phyloP scores from a whole-genome alignment of 148 eudicot genomes.

The Camellia lanceoleosa region DNA sequence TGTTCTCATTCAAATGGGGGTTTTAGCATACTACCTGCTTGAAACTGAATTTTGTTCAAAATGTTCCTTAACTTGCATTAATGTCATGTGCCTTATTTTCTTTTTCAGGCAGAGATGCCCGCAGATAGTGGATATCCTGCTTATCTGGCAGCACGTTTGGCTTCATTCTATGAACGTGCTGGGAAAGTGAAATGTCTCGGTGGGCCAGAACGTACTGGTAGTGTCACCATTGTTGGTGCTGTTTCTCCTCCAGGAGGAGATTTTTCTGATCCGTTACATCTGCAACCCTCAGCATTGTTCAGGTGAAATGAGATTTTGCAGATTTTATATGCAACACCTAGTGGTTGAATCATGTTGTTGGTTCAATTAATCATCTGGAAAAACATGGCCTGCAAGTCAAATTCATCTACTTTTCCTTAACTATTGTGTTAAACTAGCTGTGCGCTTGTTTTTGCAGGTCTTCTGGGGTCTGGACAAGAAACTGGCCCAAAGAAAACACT shows the following conservation, averaged over 20 bases:
- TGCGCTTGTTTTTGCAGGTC: slow-evolving; percentile 49
- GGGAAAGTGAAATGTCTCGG: slow-evolving; percentile 99
- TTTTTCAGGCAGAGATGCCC: slow-evolving; percentile 94
- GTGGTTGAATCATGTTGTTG: background rate
- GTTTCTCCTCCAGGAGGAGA: slow-evolving; percentile 99
- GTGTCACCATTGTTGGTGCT: slow-evolving; percentile 99
- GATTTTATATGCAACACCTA: background rate
- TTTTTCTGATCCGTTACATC: slow-evolving; percentile 99
- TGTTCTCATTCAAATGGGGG: background rate
- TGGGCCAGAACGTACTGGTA: slow-evolving; percentile 93
- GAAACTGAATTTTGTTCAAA: slow-evolving; percentile 3
- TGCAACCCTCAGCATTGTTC: slow-evolving; percentile 96
- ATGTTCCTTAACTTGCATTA: background rate
- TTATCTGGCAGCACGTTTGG: slow-evolving; percentile 98
- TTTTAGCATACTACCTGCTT: background rate
- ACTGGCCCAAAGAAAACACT: slow-evolving; percentile 97
- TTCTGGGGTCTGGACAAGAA: slow-evolving; percentile 99
- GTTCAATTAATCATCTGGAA: background rate
- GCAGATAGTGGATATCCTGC: slow-evolving; percentile 99
- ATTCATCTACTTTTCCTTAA: background rate
- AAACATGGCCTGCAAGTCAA: background rate
- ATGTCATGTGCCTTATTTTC: background rate
- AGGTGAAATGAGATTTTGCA: slow-evolving; percentile 44
- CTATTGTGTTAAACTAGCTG: background rate
- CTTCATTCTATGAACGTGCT: slow-evolving; percentile 98